Evolutionary conservation across 23 red algal genomes (phyloP), one percentile per base, ranked within the genome.

Genomic region (Rhodosorus marinus): DNA sequence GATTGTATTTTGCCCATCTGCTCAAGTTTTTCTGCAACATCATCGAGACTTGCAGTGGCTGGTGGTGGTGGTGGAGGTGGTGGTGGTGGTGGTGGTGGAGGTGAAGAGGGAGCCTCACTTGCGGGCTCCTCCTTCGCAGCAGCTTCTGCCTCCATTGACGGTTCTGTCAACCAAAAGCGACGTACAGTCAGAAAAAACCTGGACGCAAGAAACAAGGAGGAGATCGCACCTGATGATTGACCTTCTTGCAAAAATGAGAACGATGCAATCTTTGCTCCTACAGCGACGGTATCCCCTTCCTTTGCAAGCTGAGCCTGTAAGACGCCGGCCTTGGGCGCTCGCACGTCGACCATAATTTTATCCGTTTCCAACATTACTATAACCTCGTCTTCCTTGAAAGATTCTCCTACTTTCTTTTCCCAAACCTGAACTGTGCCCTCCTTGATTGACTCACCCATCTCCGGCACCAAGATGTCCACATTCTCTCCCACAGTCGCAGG

Each of bases 391-490:
- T 81, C 69, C 8, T 70, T 26, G 21, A 98, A 79, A 15, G 53
- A 47, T 29, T 98, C 64, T 8, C 90, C 90, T 8, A 36, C 51
- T 26, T 75, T 7, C 49, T 80, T 67, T 22, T 67, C 54, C 70
- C 69, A 82, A 23, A 59, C 73, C 31, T 64, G 67, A 22, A 98
- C 59, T 36, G 90, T 98, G 8, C 78, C 90, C 51, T 98, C 90
- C 30, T 60, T 76, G 50, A 98, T 98, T 26, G 64, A 75, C 70
- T 98, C 90, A 14, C 90, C 90, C 90, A 98, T 98, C 20, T 77
- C 55, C 27, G 90, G 90, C 7, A 98, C 90, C 38, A n/a, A n/a
- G n/a, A n/a, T 6, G 54, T 20, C 20, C 35, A 31, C 7, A 29
- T 14, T 33, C 45, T 14, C 7, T 40, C 6, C 6, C n/a, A n/a